Evolutionary conservation across 2,329 filamentous ascomycete genomes (phyloP), one percentile per base, ranked within the genome.

Genomic region (Fusarium secorum): DNA sequence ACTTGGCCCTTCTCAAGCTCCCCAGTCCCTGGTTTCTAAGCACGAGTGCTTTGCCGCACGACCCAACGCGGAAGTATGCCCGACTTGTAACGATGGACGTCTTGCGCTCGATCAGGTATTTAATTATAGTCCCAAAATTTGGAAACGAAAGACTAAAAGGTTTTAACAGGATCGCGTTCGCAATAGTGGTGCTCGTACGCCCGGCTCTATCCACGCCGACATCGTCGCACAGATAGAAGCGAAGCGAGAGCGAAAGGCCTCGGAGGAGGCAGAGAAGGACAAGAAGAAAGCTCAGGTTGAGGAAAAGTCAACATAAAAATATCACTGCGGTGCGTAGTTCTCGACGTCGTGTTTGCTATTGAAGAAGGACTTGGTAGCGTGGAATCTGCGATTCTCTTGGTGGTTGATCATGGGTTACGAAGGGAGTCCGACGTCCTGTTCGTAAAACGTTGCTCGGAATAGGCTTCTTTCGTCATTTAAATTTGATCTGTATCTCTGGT

Each of bases 21-120:
- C 76, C 0, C 76, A 76, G 22, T 74, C 76, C 18, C 65, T 79
- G 4, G 60, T 78, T 17, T 54, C 72, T 14, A 75, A 72, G 38
- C 76, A 78, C 35, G 60, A 71, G 5, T 77, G 76, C 24, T 71
- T 79, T 36, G 66, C 70, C 13, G 67, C 72, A 6, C 67, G 55
- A 9, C 53, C 61, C n/a, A 68, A 72, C 38, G 46, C 44, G 1
- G 65, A 59, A 30, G 42, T 24, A 38, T 65, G 42, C 7, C 30
- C 30, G 7, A 18, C 33, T n/a, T 58, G 20, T 22, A 9, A 67
- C 15, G 59, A 61, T 44, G 56, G 59, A 4, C 60, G 56, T 33
- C 56, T 66, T 20, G 62, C 57, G 24, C 46, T 68, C 13, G 53
- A 60, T 30, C 66, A 73, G 64, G 74, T 71, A 54, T n/a, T n/a